Evolutionary conservation across 148 eudicot genomes (phyloP), one percentile per base, ranked within the genome.

Genomic region (Chenopodium formosanum): DNA sequence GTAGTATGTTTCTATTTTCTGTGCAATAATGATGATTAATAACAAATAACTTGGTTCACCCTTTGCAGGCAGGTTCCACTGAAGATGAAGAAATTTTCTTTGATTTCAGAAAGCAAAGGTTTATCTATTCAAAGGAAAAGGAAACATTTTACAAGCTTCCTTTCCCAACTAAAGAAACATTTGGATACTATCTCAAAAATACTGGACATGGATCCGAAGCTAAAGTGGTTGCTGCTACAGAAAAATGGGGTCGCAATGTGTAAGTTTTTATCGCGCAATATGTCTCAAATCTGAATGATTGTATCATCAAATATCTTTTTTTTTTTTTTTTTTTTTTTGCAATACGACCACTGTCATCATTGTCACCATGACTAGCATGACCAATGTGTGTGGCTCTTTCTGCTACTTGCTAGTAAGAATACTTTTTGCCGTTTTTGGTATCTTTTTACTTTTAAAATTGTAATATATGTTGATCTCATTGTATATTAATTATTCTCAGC

Each of bases 171-270:
- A 96, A 96, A 86, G 99, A 96, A 81, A 63, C 89, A 70, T 86
- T 96, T 89, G 93, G 95, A 74, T 91, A 92, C 86, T 96, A 94
- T 88, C 88, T 92, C 60, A 94, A 89, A 86, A 86, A 82, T 82
- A 91, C 92, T 47, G 98, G 98, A 78, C 90, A 96, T 88, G 99
- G 99, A 25, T 85, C 99, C 83, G 98, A 96, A 83, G 90, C 95
- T 80, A 94, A 94, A 89, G 88, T 91, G 44, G 82, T 74, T 79
- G 86, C 92, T 70, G 97, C 97, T 67, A 87, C 90, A 16, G 98
- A 94, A 78, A 96, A 96, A 83, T 94, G 98, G 98, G 99, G 99
- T 78, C 91, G 97, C 52, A 96, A 96, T 81, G 91, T 82, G 97
- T 96, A 88, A 60, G 96, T 78, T 75, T 50, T 68, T 77, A 73